These are phyloP conservation scores for Pseudopyrenochaeta lycopersici DNA, from an alignment of 2,329 filamentous ascomycete genomes.

Conservation along the genomic window DNA sequence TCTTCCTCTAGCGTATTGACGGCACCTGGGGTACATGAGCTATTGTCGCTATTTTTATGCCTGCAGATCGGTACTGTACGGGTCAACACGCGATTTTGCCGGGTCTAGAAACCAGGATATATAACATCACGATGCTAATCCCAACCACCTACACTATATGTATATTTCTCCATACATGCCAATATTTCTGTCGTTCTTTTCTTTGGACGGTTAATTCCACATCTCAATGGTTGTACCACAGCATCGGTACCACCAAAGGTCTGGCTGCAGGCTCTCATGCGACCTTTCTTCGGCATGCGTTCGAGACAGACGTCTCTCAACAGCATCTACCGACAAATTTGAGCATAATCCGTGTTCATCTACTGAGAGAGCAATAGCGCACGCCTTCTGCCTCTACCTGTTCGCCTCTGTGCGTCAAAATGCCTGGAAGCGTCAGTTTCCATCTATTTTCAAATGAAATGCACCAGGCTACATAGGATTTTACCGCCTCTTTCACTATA, in stretches of 20 bases:
- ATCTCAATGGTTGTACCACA: constrained; percentile 18
- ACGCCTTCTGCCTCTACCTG: constrained; percentile 24
- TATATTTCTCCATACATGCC: constrained; percentile 33
- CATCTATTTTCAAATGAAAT: constrained; percentile 46
- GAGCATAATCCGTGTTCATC: constrained; percentile 24
- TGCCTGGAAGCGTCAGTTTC: constrained; percentile 24
- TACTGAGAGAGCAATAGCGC: constrained; percentile 14
- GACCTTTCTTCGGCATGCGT: constrained; percentile 16
- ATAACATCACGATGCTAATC: constrained; percentile 23
- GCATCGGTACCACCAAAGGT: constrained; percentile 27
- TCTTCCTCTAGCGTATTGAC: not conserved
- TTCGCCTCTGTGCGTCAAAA: constrained; percentile 17
- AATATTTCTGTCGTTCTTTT: constrained; percentile 25
- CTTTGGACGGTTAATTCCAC: constrained; percentile 28
- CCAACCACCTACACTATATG: constrained; percentile 36
- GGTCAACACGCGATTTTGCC: constrained; percentile 36
- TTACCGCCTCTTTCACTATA: constrained; percentile 12
- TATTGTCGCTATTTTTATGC: constrained; percentile 33
- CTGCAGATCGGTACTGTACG: constrained; percentile 26
- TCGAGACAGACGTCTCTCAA: not conserved
- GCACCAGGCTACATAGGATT: constrained; percentile 24
- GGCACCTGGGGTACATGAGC: constrained; percentile 21
- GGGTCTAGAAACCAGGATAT: constrained; percentile 31
- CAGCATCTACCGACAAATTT: constrained; percentile 26
- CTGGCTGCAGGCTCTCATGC: constrained; percentile 9